Evolutionary conservation across 805 yeast genomes (phyloP), one percentile per base, ranked within the genome.

Genomic region (Ogataea nitratoaversa): DNA sequence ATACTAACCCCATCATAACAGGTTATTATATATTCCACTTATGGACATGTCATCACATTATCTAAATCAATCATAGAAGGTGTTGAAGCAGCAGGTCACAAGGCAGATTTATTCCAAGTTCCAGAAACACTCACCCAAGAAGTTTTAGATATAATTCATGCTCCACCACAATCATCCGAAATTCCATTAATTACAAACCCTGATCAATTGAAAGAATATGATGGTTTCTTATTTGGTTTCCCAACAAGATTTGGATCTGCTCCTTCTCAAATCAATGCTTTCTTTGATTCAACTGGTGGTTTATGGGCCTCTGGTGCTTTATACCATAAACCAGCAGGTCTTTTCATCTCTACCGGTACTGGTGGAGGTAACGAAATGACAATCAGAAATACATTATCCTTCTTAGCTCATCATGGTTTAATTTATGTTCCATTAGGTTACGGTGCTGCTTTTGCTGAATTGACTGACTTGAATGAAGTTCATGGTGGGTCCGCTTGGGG

Each of bases 401-500:
- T 72, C 38, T 70, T 82, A 46, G 79, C 76, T 34, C 95, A 86
- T 65, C 95, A 86, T 59, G 95, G 95, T 59, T 72, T 86, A 69
- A 69, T 82, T 53, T 86, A 62, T 62, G 79, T 87, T 42, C 95
- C 95, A 49, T 73, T 86, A 53, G 95, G 95, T 59, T 76, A 76
- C 68, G 78, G 74, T 40, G 63, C 71, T 34, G 73, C 70, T 35
- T 78, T 79, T 59, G 72, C 75, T 40, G 73, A 74, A 46, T 63
- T 81, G 54, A 58, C 74, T 37, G 72, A 73, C 63, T 57, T 83
- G 44, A 72, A 69, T 25, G 90, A 83, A 67, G 71, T 76, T 43
- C 91, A 82, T 60, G 95, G 95, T 56, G 84, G 85, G 53, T 78
- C 91, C 41, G 76, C 95, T 36, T 87, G 88, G 84, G 95, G 95